Evolutionary conservation across 2,329 filamentous ascomycete genomes (phyloP).

Genomic region (Mycosphaerella sp.): DNA sequence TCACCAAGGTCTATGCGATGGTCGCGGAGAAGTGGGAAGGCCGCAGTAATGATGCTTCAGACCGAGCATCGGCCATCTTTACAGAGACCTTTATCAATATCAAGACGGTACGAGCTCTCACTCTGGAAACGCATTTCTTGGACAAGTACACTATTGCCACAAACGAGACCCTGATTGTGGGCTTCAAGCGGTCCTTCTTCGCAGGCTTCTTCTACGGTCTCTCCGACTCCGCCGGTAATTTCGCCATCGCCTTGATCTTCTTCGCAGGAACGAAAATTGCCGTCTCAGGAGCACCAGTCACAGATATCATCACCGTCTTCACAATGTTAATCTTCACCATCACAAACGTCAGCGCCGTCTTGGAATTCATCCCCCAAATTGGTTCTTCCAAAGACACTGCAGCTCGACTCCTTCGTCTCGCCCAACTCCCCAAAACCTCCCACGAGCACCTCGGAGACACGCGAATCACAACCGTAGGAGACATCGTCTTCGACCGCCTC

Average conservation of each 20-base stretch:
- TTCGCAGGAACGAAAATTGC: constrained; percentile 70
- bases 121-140: constrained; percentile 65
- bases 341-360: constrained; percentile 61
- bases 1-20: constrained; percentile 59
- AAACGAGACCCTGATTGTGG: constrained; percentile 50
- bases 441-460: constrained; percentile 53
- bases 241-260: constrained; percentile 72
- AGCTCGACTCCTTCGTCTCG: constrained; percentile 63
- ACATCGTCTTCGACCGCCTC: constrained; percentile 56
- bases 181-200: constrained; percentile 59
- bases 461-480: constrained; percentile 40
- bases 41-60: constrained; percentile 57
- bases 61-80: constrained; percentile 56
- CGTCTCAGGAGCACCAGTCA: constrained; percentile 45
- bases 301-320: constrained; percentile 64
- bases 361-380: constrained; percentile 74
- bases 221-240: constrained; percentile 65
- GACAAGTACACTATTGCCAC: constrained; percentile 54
- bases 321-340: constrained; percentile 80
- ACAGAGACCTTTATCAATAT: constrained; percentile 74
- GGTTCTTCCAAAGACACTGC: constrained; percentile 67
- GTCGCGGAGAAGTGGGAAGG: constrained; percentile 67
- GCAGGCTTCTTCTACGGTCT: constrained; percentile 69
- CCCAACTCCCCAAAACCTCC: constrained; percentile 52
- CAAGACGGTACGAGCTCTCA: constrained; percentile 67